Evolutionary conservation across 2,329 filamentous ascomycete species (phyloP), one percentile per base, ranked within the genome.

Genomic region (Fusarium decemcellulare): DNA sequence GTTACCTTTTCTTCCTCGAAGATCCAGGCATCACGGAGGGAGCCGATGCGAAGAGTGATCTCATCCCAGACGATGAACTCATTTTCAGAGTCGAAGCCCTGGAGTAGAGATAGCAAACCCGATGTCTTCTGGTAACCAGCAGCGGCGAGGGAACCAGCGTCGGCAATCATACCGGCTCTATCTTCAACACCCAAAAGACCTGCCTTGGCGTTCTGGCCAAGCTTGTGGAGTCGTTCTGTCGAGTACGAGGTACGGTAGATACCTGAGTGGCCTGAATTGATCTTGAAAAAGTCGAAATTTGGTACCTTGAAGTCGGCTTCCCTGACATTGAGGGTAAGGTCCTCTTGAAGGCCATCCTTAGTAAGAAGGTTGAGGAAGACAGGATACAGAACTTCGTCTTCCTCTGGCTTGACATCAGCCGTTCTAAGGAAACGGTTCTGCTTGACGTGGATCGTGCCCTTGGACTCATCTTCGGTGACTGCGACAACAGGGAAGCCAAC

Each of bases 11-110:
- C 81, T 62, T 97, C 92, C 79, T 98, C 94, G 46, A 81, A 81
- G 70, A 95, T 85, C 95, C 95, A 98, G 8, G 95, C 93, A 56
- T 88, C 88, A 72, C 95, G 92, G 37, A 98, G 87, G n/a, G 90
- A 87, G 27, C 88, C 89, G 63, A 98, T 87, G 48, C 94, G 91
- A 47, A 92, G 88, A 52, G 94, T 88, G 63, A 98, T 93, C 80
- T 98, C 95, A 72, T 93, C 94, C 95, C 95, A 98, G 4, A 98
- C 95, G 40, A 98, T 93, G 71, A 94, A 98, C 75, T 97, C 93
- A 1, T 90, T 85, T 82, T 98, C 95, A 2, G 90, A 86, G 76
- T 91, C 89, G 77, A 98, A 96, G 52, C 92, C 91, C 79, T 97
- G 93, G 58, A 98, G 86, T 14, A 98, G 86, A 57, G 92, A 94